Base-by-base conservation (phyloP, 1,139 yeast species). In the Oligophagozyma castellii region DNA sequence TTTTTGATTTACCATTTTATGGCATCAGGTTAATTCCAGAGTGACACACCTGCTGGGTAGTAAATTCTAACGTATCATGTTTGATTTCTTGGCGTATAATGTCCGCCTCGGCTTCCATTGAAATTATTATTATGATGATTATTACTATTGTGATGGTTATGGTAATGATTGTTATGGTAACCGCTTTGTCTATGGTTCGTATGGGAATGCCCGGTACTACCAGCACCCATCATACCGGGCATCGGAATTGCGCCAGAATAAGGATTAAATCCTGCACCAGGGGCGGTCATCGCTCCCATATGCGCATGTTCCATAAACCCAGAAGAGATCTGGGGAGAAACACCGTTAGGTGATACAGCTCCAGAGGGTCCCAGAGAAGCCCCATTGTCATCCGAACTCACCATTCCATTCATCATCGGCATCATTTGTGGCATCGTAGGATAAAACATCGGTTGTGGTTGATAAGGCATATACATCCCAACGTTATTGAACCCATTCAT, bases 381-480 rank as follows among this genome's bases (percentile, higher is more conserved):
- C 5, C 10, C 6, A 13, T 21, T 5, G n/a, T 5, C 11, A 13
- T 7, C 25, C 13, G 13, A 10, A 11, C 16, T 27, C 4, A 20
- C 28, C 21, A 24, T 19, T 12, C 25, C 31, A 13, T 42, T 41
- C 42, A 44, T 40, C 37, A 46, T 35, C 14, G 48, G 43, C 39
- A 45, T 38, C 53, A 48, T 47, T 22, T 44, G 53, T 14, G 45
- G 46, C 11, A 44, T 39, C 12, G 54, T 22, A 5, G 27, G 55
- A 28, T 48, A 49, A 31, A 47, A 48, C 40, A 48, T 38, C 15
- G 55, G 51, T 32, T 48, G 54, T 10, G 53, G 53, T 33, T 51
- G 56, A 34, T 44, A 46, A 19, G 55, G 55, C 43, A 49, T 40
- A 24, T 49, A 51, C 52, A 49, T 47, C 7, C 8, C 7, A 3